Evolutionary conservation across 2,329 filamentous ascomycete genomes (phyloP).

Genomic region (Aspergillus eucalypticola): DNA sequence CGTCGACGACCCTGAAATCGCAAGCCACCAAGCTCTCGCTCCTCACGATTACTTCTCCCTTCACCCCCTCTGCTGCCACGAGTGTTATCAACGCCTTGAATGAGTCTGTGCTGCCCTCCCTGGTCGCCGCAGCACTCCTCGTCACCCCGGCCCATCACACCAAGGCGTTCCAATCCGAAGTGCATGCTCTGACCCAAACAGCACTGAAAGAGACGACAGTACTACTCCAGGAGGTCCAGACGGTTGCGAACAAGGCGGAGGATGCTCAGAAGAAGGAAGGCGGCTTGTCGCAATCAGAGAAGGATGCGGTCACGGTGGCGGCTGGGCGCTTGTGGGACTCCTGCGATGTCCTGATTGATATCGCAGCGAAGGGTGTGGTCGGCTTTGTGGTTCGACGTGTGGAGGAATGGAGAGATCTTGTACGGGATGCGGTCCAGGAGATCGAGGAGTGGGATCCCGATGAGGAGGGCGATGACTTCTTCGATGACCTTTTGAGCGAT

Average conservation of each 20-base stretch:
- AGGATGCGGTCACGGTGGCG: slow-evolving; percentile 60
- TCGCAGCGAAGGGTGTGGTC: slow-evolving; percentile 67
- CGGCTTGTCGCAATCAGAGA: slow-evolving; percentile 33
- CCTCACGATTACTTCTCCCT: slow-evolving; percentile 81
- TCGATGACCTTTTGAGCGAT: slow-evolving; percentile 39
- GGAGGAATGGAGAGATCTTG: slow-evolving; percentile 70
- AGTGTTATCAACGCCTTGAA: slow-evolving; percentile 73
- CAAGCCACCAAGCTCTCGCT: slow-evolving; percentile 87
- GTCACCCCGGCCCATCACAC: slow-evolving; percentile 66
- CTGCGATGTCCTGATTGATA: slow-evolving; percentile 69
- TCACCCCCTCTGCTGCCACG: slow-evolving; percentile 73
- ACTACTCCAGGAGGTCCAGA: slow-evolving; percentile 61
- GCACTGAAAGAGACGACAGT: slow-evolving; percentile 64
- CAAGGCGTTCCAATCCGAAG: slow-evolving; percentile 61
- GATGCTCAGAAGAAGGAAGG: slow-evolving; percentile 41
- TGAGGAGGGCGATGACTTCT: slow-evolving; percentile 60
- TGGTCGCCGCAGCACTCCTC: slow-evolving; percentile 69
- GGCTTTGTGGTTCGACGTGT: slow-evolving; percentile 71
- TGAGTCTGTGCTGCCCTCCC: slow-evolving; percentile 69
- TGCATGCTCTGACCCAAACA: slow-evolving; percentile 60
- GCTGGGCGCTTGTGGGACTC: slow-evolving; percentile 82
- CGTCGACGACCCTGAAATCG: slow-evolving; percentile 71
- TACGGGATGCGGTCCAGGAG: slow-evolving; percentile 82
- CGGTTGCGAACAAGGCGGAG: slow-evolving; percentile 47
- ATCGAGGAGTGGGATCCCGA: slow-evolving; percentile 85